Evolutionary conservation across 306 rosid genomes (phyloP).

Genomic region (Cajanus cajan): DNA sequence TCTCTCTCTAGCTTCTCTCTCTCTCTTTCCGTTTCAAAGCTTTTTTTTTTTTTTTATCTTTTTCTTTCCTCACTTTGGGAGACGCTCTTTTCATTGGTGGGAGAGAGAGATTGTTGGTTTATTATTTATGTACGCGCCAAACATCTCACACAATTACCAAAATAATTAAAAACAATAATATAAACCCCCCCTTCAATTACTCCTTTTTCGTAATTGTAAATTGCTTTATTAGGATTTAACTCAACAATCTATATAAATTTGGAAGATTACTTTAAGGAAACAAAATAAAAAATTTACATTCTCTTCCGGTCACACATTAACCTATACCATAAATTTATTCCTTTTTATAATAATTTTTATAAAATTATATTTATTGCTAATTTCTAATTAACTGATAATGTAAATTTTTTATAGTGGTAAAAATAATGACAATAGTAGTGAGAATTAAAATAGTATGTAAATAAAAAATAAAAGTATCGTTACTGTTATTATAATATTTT

Average conservation of each 20-base stretch:
- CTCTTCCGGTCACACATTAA: no score
- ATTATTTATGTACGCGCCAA: conserved; percentile 59
- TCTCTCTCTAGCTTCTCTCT: conserved; percentile 42
- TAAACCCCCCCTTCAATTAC: neutral
- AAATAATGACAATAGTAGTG: no score
- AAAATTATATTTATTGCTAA: no score
- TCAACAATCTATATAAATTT: neutral
- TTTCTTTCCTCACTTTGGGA: conserved; percentile 22
- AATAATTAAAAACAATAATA: neutral
- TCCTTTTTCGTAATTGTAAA: neutral
- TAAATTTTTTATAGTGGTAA: no score
- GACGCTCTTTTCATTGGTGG: conserved; percentile 31
- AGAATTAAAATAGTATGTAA: no score
- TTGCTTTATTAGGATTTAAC: neutral
- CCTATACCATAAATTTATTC: no score
- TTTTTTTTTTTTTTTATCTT: neutral
- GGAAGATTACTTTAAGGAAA: no score
- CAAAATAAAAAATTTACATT: neutral
- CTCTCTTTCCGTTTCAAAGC: conserved; percentile 50
- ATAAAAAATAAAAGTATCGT: no score
- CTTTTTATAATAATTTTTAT: no score
- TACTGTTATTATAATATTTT: no score
- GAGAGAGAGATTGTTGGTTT: conserved; percentile 33
- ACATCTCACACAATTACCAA: conserved; percentile 23
- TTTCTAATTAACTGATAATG: no score